phyloP scores from a whole-genome alignment of 129 eudicot genomes.

The Apium graveolens region DNA sequence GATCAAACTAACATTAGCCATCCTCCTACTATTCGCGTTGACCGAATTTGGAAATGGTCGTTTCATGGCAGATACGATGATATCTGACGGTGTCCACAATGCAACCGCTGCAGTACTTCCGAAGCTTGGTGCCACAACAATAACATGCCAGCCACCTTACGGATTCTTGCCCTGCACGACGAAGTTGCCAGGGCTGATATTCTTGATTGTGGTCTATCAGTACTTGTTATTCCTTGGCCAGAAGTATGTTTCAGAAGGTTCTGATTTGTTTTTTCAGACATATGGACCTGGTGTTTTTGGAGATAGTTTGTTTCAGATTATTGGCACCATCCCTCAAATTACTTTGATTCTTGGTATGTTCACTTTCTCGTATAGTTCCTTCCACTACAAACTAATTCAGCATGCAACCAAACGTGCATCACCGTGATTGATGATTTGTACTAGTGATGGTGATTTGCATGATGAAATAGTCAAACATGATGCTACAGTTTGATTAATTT shows the following conservation, averaged over 20 bases:
- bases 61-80: conserved; percentile 2
- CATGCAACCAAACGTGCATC: too few species aligned
- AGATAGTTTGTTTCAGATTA: conserved; percentile 48
- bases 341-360: conserved; percentile 40
- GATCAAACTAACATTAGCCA: conserved; percentile 3
- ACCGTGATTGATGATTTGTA: too few species aligned
- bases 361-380: too few species aligned
- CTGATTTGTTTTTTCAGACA: conserved; percentile 41
- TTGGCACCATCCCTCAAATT: conserved; percentile 50
- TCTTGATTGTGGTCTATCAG: conserved; percentile 53
- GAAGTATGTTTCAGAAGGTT: conserved; percentile 43
- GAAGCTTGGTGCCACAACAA: conserved; percentile 15
- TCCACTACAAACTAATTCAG: too few species aligned
- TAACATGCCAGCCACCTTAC: conserved; percentile 51
- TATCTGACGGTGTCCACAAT: conserved; percentile 16
- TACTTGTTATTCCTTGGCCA: conserved; percentile 51
- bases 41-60: conserved; percentile 17
- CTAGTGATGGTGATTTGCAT: too few species aligned
- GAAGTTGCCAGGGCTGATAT: conserved; percentile 39
- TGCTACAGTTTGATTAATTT: too few species aligned
- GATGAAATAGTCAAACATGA: too few species aligned
- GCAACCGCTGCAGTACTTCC: conserved; percentile 2
- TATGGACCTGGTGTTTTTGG: conserved; percentile 64
- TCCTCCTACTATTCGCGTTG: conserved; percentile 15
- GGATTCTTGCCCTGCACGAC: conserved; percentile 82